Evolutionary conservation across 345 rosid species (phyloP).

Genomic region (Dimocarpus longan): DNA sequence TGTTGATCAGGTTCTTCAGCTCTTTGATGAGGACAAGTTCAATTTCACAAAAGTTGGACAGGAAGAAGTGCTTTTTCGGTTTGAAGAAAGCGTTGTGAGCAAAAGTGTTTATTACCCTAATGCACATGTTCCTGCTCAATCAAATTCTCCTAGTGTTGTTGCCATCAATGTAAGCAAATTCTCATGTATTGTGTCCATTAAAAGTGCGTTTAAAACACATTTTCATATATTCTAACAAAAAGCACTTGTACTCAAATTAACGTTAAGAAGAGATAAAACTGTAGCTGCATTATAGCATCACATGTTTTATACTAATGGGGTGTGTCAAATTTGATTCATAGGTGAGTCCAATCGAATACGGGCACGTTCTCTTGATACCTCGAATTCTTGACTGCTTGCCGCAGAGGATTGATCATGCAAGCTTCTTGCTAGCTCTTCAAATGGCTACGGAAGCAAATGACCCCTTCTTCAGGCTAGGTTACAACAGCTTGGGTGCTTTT

Average conservation of each 20-base stretch:
- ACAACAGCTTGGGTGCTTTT: constrained; percentile 67
- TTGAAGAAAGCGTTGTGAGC: constrained; percentile 41
- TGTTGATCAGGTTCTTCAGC: constrained; percentile 55
- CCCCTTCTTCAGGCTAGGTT: constrained; percentile 56
- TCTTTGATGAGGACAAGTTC: constrained; percentile 52
- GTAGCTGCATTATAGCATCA: background rate
- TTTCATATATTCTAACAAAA: too few relatives aligned
- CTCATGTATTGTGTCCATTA: too few relatives aligned
- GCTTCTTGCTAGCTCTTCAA: constrained; percentile 54
- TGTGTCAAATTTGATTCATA: constrained; percentile 9
- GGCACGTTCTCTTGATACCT: constrained; percentile 56
- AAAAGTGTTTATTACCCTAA: constrained; percentile 32
- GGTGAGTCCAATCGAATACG: constrained; percentile 67
- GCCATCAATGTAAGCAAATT: constrained; percentile 47
- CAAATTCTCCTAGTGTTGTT: constrained; percentile 40
- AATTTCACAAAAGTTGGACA: constrained; percentile 61
- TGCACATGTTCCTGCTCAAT: background rate
- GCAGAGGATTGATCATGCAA: constrained; percentile 53
- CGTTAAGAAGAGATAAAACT: background rate
- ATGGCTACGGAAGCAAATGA: constrained; percentile 52
- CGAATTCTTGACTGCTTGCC: constrained; percentile 51
- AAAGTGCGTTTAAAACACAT: too few relatives aligned
- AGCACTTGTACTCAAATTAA: too few relatives aligned
- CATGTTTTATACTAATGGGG: background rate
- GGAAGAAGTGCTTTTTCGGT: constrained; percentile 55